Base-by-base conservation (phyloP, 1,139 yeast genomes). In the Sugiyamaella japonica region DNA sequence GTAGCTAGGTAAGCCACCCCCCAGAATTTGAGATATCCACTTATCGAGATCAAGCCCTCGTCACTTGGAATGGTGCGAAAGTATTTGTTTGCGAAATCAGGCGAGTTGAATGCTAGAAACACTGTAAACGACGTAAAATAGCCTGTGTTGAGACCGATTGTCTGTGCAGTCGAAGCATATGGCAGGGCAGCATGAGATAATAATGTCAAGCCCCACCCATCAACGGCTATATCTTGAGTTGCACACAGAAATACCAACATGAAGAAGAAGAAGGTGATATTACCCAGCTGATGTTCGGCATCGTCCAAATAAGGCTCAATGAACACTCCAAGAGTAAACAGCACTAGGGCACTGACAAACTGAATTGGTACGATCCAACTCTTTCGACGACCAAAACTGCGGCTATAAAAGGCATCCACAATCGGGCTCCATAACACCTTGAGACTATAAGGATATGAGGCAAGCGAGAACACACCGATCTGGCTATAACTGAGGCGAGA, bases 191-290 rank as follows among this genome's bases (percentile, higher is more conserved):
- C 83, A 23, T 84, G 84, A 15, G 91, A 83, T 53, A 93, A 75
- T 51, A 93, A 82, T 1, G 97, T 93, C 66, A 93, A 74, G 0
- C 98, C 98, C 99, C 99, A 93, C 6, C 99, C 99, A 72, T 93
- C 99, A 13, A 93, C 99, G 1, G 99, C 98, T 54, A 93, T 93
- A 69, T 93, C 99, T 70, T 93, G 99, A 0, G 99, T 93, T 2
- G 99, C 98, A 73, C 97, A 91, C 57, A 93, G 76, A 57, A 93
- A 82, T 43, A 93, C 93, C 56, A 95, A 73, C 17, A 83, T 61
- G 64, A 91, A 88, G 71, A 93, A 93, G 56, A 82, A 78, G 54
- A 73, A 52, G 0, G 91, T 85, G 58, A 89, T 81, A 9, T 69
- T 67, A 3, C 73, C 66, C 58, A 89, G 72, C 62, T 86, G 81